A percentile compares a stretch with the other conserved stretches of the same genome.
Conservation (phyloP, 768 basidiomycete species). For the Leucocoprinus sp. region DNA sequence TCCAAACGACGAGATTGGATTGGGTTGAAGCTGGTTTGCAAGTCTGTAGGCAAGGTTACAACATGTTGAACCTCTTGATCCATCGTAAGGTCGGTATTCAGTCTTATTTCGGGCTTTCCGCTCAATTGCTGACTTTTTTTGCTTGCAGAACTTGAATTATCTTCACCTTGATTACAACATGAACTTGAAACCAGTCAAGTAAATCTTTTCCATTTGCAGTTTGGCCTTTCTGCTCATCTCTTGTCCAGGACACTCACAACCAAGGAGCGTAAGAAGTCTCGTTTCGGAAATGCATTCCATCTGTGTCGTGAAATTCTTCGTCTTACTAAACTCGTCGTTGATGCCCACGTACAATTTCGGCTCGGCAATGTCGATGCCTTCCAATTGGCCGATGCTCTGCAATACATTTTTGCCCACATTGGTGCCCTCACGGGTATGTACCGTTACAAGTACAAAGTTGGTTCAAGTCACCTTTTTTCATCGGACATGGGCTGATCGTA, state of each 20-base stretch:
- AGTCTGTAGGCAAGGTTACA: conserved; percentile 98
- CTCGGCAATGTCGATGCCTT: conserved; percentile 98
- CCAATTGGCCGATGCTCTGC: conserved; percentile 96
- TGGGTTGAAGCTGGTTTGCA: conserved; percentile 99
- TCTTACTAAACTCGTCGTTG: conserved; percentile 96
- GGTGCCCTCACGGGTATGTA: conserved; percentile 99
- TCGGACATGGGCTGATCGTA: conserved; percentile 6
- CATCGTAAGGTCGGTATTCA: conserved; percentile 78
- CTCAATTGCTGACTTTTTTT: conserved; percentile 2
- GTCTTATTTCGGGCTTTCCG: not conserved
- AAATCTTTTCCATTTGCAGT: conserved; percentile 15
- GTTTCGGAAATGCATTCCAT: conserved; percentile 99
- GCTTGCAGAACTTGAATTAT: conserved; percentile 74
- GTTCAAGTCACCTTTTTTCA: conserved; percentile 12
- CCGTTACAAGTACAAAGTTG: conserved; percentile 96
- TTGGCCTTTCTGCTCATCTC: conserved; percentile 2
- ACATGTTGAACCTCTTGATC: conserved; percentile 97
- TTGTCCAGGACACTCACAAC: conserved; percentile 82
- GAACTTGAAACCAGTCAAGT: conserved; percentile 96
- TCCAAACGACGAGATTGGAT: conserved; percentile 95
- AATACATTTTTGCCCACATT: conserved; percentile 96
- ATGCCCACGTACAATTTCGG: conserved; percentile 97
- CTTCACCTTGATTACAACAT: conserved; percentile 96
- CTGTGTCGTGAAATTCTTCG: conserved; percentile 96
- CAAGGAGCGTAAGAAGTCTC: conserved; percentile 99